Base-by-base conservation (phyloP, 139 green algal species). In the Volvox reticuliferus region DNA sequence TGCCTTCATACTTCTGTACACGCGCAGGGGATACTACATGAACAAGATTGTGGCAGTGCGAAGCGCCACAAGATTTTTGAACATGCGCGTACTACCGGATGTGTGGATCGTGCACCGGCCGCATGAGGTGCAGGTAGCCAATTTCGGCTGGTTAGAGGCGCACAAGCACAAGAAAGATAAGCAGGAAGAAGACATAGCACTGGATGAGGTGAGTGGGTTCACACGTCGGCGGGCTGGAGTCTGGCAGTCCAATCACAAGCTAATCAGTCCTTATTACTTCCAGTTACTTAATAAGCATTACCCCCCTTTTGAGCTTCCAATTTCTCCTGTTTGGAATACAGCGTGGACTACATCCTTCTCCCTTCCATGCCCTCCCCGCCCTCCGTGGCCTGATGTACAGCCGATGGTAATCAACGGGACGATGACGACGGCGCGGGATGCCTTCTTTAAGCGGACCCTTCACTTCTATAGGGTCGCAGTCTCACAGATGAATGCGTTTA, bases 61-160 rank as follows among this genome's bases (percentile, higher is more conserved):
- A 1, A n/a, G 35, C 71, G 21, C 71, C 21, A 21, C 9, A 18
- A 2, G 18, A 2, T 20, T 35, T 1, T 1, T 35, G 21, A 33
- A 30, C 71, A 21, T 79, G 21, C 20, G 20, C 9, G 71, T 79
- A 30, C 21, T 32, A 1, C 71, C 24, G 26, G 71, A 79, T 9
- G 71, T 79, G 71, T 79, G 71, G 71, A 18, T 79, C 26, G 71
- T 79, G 21, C 71, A 79, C 71, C 71, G 71, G 21, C 71, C 71
- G 26, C 71, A 79, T 20, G 71, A 32, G 21, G 1, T 35, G 18
- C 22, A 30, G 71, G 21, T 32, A 30, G 35, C 71, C 21, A 30
- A 35, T 9, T 32, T 21, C 21, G 71, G 71, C 67, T 75, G 67
- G 67, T 75, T 32, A 26, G 24, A 32, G 22, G 67, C 22, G 67